phyloP scores from a whole-genome alignment of 2,329 filamentous ascomycete species.

The Fonsecaea pedrosoi region DNA sequence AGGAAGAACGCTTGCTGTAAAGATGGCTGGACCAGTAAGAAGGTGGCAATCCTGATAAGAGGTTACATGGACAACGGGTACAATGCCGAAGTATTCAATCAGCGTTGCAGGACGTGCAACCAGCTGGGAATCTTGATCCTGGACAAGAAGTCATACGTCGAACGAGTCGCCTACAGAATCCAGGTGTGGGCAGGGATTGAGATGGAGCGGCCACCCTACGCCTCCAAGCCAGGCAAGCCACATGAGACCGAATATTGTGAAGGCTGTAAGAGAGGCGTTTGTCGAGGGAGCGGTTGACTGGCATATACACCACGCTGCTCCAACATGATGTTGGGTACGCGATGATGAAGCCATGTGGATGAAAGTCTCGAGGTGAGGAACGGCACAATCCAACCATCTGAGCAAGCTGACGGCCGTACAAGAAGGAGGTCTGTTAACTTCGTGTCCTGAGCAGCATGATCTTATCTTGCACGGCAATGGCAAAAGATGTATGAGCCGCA shows the following conservation, averaged over 20 bases:
- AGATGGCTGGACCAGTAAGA: conserved; percentile 50
- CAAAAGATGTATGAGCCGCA: too few species aligned
- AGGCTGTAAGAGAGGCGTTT: conserved; percentile 35
- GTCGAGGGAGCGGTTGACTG: conserved; percentile 22
- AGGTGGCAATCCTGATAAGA: conserved; percentile 53
- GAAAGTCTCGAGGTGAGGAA: too few species aligned
- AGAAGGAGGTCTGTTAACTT: too few species aligned
- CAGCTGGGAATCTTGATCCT: conserved; percentile 45
- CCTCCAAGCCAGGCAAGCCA: conserved; percentile 20
- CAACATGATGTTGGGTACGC: too few species aligned
- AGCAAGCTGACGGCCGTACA: too few species aligned
- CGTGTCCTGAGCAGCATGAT: too few species aligned
- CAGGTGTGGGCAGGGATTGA: conserved; percentile 48
- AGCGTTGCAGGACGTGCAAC: conserved; percentile 50
- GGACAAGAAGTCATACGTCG: conserved; percentile 49
- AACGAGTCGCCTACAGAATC: conserved; percentile 52
- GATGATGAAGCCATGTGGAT: too few species aligned
- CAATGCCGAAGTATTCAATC: conserved; percentile 55
- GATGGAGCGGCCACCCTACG: conserved; percentile 19
- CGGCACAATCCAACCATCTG: too few species aligned
- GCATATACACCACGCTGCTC: neutral
- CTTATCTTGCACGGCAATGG: too few species aligned
- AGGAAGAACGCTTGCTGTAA: conserved; percentile 44
- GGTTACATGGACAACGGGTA: conserved; percentile 49
- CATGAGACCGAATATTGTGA: conserved; percentile 31